Percentiles rank a stretch among this genome's conserved stretches.
Conservation (phyloP, 768 basidiomycete species). For the Russula sp. region DNA sequence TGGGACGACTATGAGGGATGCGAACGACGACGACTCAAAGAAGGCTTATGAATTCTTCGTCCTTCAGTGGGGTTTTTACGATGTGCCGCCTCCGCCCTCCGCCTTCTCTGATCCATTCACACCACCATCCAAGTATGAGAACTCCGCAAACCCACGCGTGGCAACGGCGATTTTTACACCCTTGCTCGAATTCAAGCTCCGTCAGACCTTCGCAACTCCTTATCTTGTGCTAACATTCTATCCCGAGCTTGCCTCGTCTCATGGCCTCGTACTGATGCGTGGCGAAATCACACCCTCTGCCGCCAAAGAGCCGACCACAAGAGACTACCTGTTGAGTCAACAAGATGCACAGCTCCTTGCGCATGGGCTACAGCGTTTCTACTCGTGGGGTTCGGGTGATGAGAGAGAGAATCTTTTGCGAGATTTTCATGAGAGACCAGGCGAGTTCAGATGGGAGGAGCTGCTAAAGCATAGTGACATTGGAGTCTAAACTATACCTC, state of each 20-base stretch:
- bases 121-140: conserved; percentile 32
- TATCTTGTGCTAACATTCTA: conserved; percentile 89
- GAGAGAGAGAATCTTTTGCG: conserved; percentile 50
- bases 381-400: conserved; percentile 50
- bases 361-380: conserved; percentile 80
- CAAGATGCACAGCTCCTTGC: conserved; percentile 81
- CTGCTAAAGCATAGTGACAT: conserved; percentile 47
- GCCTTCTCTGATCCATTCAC: conserved; percentile 37
- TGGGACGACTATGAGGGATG: conserved; percentile 30
- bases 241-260: conserved; percentile 76
- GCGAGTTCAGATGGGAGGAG: conserved; percentile 77
- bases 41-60: conserved; percentile 73
- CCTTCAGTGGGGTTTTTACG: conserved; percentile 87
- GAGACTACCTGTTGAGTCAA: conserved; percentile 60
- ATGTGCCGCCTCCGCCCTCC: conserved; percentile 54
- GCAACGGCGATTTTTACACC: conserved; percentile 90
- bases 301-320: conserved; percentile 28
- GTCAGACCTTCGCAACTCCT: conserved; percentile 80
- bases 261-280: conserved; percentile 78
- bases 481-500: conserved; percentile 1
- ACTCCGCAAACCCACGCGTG: conserved; percentile 40
- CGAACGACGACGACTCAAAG: conserved; percentile 34
- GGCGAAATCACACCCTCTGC: conserved; percentile 84
- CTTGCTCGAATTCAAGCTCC: conserved; percentile 86
- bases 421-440: conserved; percentile 72